Conservation (phyloP, 2,329 filamentous ascomycete species). For the Alternaria sp. region DNA sequence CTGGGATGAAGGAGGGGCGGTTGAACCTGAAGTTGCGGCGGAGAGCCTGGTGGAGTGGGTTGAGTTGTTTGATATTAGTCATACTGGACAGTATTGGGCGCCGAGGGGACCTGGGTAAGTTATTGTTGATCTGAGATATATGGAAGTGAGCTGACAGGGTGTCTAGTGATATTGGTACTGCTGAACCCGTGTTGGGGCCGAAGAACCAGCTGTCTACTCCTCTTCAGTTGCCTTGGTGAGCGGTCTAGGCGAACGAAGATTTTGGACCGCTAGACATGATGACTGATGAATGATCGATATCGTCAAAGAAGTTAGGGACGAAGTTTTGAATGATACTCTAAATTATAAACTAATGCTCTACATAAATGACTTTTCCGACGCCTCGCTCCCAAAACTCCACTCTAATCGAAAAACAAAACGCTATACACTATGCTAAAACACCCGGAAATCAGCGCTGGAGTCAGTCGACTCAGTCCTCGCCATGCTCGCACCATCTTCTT, state of each 20-base stretch:
- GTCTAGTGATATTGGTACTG: conserved; percentile 71
- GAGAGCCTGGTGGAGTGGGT: conserved; percentile 67
- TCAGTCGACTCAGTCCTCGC: background rate
- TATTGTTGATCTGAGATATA: background rate
- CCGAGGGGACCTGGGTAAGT: conserved; percentile 69
- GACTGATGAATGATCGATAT: background rate
- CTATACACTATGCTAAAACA: background rate
- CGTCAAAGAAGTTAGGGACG: background rate
- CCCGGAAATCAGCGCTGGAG: background rate
- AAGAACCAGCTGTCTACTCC: conserved; percentile 65
- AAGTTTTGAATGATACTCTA: background rate
- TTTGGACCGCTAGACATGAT: background rate
- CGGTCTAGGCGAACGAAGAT: too few relatives aligned
- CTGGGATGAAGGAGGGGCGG: conserved; percentile 73
- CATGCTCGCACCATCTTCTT: conserved; percentile 6
- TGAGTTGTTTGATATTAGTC: conserved; percentile 66
- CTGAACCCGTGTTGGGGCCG: conserved; percentile 65
- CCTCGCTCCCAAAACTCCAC: background rate
- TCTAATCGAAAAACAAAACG: background rate
- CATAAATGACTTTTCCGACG: background rate
- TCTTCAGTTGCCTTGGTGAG: conserved; percentile 70
- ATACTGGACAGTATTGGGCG: conserved; percentile 75
- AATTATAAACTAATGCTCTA: background rate
- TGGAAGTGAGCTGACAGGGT: conserved; percentile 7
- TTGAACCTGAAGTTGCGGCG: conserved; percentile 72